Evolutionary conservation across 192 early-diverging fungal species (phyloP).

Genomic region (Bifiguratus adelaidae): DNA sequence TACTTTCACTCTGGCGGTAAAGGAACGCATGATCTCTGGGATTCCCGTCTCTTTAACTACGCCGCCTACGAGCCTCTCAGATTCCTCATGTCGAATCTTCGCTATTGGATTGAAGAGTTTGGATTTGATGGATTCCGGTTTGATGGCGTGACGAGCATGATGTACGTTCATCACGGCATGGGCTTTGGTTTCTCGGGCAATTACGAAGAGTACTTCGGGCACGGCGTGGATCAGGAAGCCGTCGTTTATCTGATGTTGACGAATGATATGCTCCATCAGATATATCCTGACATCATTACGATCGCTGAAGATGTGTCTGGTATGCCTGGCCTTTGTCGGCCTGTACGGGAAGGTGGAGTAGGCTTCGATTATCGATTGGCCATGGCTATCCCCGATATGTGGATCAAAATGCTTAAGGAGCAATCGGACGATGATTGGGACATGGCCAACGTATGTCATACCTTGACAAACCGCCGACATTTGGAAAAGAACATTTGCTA

Average conservation of each 20-base stretch:
- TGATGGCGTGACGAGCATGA: slow-evolving; percentile 95
- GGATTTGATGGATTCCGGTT: slow-evolving; percentile 96
- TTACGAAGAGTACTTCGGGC: slow-evolving; percentile 92
- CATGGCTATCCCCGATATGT: slow-evolving; percentile 98
- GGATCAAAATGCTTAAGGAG: slow-evolving; percentile 98
- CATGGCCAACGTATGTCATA: slow-evolving; percentile 76
- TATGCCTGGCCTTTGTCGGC: slow-evolving; percentile 92
- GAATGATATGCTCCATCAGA: slow-evolving; percentile 71
- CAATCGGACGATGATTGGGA: slow-evolving; percentile 85
- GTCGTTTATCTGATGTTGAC: slow-evolving; percentile 88
- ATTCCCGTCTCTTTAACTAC: slow-evolving; percentile 92
- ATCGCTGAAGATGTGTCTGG: slow-evolving; percentile 99
- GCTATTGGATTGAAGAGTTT: slow-evolving; percentile 88
- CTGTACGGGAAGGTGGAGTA: slow-evolving; percentile 79
- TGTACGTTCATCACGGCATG: slow-evolving; percentile 94
- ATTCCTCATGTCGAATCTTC: slow-evolving; percentile 89
- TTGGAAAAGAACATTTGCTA: slow-evolving; percentile 93
- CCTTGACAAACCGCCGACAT: slow-evolving; percentile 83
- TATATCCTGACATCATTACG: slow-evolving; percentile 75
- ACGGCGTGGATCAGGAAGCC: slow-evolving; percentile 72
- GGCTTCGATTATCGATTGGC: slow-evolving; percentile 95
- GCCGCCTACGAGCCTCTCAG: slow-evolving; percentile 82
- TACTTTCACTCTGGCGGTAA: slow-evolving; percentile 88
- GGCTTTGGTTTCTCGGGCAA: slow-evolving; percentile 86
- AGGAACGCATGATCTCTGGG: slow-evolving; percentile 91